phyloP scores from a whole-genome alignment of 2,329 filamentous ascomycete genomes.

The Colletotrichum sp. region DNA sequence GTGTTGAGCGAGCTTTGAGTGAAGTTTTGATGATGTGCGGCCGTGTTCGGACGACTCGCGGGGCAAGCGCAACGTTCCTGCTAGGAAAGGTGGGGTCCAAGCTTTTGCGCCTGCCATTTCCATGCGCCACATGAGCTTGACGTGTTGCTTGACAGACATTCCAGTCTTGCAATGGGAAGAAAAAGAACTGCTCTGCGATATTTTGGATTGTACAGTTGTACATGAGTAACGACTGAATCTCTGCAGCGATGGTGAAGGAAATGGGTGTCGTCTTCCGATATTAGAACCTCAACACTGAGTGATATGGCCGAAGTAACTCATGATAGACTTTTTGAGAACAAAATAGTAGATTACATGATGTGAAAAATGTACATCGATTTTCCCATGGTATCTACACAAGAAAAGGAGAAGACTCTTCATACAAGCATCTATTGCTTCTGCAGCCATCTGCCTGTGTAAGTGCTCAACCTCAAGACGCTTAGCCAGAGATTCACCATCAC shows the following conservation, averaged over 20 bases:
- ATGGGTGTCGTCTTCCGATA: neutral
- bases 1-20: neutral
- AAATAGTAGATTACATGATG: neutral
- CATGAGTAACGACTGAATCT: neutral
- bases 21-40: neutral
- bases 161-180: neutral
- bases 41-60: neutral
- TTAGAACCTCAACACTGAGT: neutral
- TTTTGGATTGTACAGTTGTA: neutral
- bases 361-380: neutral
- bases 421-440: neutral
- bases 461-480: neutral
- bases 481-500: neutral
- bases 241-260: neutral
- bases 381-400: accelerated
- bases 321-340: neutral
- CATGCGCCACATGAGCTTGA: neutral
- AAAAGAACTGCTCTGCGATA: neutral
- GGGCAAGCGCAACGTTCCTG: neutral
- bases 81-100: neutral
- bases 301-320: neutral
- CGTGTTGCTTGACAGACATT: neutral
- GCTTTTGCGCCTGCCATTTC: neutral
- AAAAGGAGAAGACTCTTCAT: neutral
- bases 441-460: neutral